A percentile compares a stretch with the other conserved stretches of the same genome.
These are phyloP conservation scores for Solanum microdontum DNA, from an alignment of 257 asterid genomes.

Conservation along the genomic window DNA sequence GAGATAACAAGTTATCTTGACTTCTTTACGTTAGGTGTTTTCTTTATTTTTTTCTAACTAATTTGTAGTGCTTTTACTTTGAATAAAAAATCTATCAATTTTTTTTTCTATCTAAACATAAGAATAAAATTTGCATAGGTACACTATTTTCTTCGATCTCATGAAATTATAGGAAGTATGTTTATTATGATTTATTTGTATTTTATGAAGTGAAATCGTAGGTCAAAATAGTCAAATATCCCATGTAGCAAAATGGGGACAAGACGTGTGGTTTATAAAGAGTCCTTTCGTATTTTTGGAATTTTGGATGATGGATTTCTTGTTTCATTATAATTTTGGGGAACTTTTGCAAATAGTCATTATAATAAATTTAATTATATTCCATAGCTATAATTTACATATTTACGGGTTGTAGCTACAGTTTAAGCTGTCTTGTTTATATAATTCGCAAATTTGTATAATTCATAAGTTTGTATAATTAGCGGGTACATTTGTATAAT, in stretches of 20 bases:
- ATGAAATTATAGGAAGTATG: too few relatives aligned
- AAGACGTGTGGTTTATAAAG: not conserved
- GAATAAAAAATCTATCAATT: not conserved
- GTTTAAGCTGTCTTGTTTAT: too few relatives aligned
- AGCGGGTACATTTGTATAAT: too few relatives aligned
- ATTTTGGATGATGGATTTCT: not conserved
- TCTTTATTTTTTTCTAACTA: too few relatives aligned
- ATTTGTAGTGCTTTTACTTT: not conserved
- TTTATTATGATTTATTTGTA: not conserved
- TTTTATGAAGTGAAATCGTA: not conserved
- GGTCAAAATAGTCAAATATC: not conserved
- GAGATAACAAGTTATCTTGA: not conserved
- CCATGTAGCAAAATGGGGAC: not conserved
- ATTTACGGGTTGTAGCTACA: fast-evolving
- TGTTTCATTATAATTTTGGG: too few relatives aligned
- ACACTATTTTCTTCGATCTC: not conserved
- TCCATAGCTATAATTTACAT: too few relatives aligned
- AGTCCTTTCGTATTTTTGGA: not conserved
- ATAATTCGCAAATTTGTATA: too few relatives aligned
- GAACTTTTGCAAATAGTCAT: too few relatives aligned
- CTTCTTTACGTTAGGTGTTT: not conserved
- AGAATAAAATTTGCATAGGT: not conserved
- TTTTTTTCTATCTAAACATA: not conserved
- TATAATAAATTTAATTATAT: too few relatives aligned
- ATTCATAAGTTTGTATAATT: too few relatives aligned